Percentiles rank a stretch among this genome's conserved stretches.
These are phyloP conservation scores for Medicago arabica DNA, from an alignment of 306 rosid species.

Conservation along the genomic window DNA sequence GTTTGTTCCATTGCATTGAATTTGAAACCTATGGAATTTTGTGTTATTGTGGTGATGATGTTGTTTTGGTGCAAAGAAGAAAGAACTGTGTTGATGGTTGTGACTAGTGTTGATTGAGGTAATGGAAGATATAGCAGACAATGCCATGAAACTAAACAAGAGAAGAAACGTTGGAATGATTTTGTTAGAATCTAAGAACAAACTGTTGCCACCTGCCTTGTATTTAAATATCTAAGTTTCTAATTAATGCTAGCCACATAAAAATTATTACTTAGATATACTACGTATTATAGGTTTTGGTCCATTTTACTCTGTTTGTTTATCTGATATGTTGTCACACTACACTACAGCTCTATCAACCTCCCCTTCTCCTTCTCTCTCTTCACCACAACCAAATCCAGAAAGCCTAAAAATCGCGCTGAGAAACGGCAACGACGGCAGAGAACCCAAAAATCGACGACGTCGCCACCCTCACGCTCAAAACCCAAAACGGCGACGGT, in stretches of 20 bases:
- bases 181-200: background rate
- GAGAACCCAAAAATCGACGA: too few relatives aligned
- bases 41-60: background rate
- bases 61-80: conserved; percentile 45
- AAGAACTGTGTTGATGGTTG: conserved; percentile 21
- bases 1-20: conserved; percentile 65
- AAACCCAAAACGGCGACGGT: too few relatives aligned
- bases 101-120: conserved; percentile 47
- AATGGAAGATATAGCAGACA: conserved; percentile 51
- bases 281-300: too few relatives aligned
- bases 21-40: conserved; percentile 47
- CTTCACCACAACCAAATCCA: too few relatives aligned
- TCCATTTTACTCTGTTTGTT: too few relatives aligned
- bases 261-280: too few relatives aligned
- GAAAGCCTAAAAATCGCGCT: too few relatives aligned
- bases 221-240: conserved; percentile 41
- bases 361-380: too few relatives aligned
- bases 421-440: too few relatives aligned
- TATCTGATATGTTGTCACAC: too few relatives aligned
- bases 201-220: background rate
- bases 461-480: too few relatives aligned
- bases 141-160: conserved; percentile 36
- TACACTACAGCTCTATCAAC: too few relatives aligned
- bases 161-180: background rate
- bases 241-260: conserved; percentile 44